Conservation (phyloP, 2,329 filamentous ascomycete genomes). For the Incumbomyces delicatus region DNA sequence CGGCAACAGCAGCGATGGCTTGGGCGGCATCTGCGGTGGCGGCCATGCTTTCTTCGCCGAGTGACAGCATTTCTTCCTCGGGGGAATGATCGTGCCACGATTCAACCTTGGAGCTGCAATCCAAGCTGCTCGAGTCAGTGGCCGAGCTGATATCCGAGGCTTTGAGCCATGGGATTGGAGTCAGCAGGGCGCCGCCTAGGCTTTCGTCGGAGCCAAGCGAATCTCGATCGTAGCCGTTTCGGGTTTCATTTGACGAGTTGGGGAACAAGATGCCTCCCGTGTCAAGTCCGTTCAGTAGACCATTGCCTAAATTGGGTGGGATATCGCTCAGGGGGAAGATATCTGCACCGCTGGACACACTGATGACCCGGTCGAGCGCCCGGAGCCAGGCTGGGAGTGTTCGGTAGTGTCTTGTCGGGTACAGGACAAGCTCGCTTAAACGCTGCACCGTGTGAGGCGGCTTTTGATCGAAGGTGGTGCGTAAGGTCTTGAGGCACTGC, state of each 20-base stretch:
- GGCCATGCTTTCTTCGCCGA: conserved; percentile 6
- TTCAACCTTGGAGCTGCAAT: conserved; percentile 21
- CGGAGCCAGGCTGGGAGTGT: conserved; percentile 77
- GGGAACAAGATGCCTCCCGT: conserved; percentile 29
- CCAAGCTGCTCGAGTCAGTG: neutral
- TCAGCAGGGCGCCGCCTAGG: conserved; percentile 79
- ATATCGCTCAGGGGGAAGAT: conserved; percentile 65
- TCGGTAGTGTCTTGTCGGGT: conserved; percentile 68
- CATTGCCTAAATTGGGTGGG: conserved; percentile 52
- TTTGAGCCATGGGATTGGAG: conserved; percentile 81
- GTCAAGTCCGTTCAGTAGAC: conserved; percentile 28
- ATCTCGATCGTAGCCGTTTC: conserved; percentile 18
- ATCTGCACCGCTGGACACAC: conserved; percentile 72
- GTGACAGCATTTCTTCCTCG: conserved; percentile 6
- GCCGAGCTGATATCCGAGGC: neutral
- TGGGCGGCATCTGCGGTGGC: neutral
- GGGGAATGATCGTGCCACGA: conserved; percentile 12
- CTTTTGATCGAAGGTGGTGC: conserved; percentile 56
- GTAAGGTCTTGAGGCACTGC: conserved; percentile 52
- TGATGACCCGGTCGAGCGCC: conserved; percentile 80
- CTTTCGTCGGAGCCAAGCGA: conserved; percentile 73
- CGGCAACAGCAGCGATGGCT: conserved; percentile 2
- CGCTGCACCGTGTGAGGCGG: conserved; percentile 92
- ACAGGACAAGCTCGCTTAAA: conserved; percentile 72
- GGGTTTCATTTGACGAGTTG: conserved; percentile 16